Conservation (phyloP, 805 yeast genomes). For the Torulaspora indica region DNA sequence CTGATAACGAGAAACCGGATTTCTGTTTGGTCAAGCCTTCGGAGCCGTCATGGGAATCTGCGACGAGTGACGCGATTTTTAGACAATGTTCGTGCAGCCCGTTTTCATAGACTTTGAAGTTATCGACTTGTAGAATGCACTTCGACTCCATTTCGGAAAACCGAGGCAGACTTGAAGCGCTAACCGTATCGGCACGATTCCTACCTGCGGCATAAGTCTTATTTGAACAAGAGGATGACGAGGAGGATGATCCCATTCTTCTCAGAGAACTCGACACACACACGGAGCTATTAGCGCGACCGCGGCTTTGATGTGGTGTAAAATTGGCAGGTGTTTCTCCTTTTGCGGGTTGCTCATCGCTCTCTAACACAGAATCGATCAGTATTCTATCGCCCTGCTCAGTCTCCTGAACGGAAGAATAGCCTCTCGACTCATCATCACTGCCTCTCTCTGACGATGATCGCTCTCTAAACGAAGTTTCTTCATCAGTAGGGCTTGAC, state of each 20-base stretch:
- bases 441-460: conserved; percentile 3
- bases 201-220: conserved; percentile 14
- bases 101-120: conserved; percentile 26
- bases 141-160: conserved; percentile 15
- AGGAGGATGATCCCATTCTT: conserved; percentile 11
- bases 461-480: conserved; percentile 6
- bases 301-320: conserved; percentile 2
- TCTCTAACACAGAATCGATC: conserved; percentile 15
- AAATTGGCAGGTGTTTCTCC: neutral
- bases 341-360: neutral
- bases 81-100: conserved; percentile 30
- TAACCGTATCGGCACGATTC: conserved; percentile 27
- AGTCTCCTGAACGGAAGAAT: conserved; percentile 5
- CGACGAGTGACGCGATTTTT: conserved; percentile 21
- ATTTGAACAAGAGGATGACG: conserved; percentile 8
- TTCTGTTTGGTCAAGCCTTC: conserved; percentile 16
- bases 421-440: conserved; percentile 6
- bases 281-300: conserved; percentile 7
- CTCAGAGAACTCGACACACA: conserved; percentile 10
- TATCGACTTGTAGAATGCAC: conserved; percentile 21
- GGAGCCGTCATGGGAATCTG: conserved; percentile 16
- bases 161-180: conserved; percentile 21
- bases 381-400: conserved; percentile 5
- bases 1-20: conserved; percentile 22
- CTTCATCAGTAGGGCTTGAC: conserved; percentile 25